Evolutionary conservation across 345 rosid genomes (phyloP), one percentile per base, ranked within the genome.

Genomic region (Clarkia xantiana): DNA sequence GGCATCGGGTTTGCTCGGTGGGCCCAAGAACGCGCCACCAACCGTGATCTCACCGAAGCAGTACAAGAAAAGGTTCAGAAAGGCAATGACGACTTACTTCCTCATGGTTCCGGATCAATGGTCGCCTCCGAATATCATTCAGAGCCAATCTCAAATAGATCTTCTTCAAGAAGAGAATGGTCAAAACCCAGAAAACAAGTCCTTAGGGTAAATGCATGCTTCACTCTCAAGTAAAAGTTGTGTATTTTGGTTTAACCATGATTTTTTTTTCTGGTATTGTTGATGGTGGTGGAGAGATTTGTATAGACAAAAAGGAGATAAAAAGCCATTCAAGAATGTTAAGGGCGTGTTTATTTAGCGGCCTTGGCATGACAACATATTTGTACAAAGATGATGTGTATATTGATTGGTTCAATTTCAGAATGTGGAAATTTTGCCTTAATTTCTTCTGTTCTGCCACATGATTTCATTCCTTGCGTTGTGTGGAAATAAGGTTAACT

Each of bases 91-190:
- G 34, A 74, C 95, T 14, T 87, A 87, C 68, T 93, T 84, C 58
- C 73, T 87, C 60, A 82, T 87, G 99, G 80, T 87, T 53, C 96
- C 99, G 11, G 95, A 93, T 74, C 94, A 87, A 40, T 87, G 95
- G 96, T 82, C 87, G 29, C 87, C 98, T 36, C 75, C 82, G 22
- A 36, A 57, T 41, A 72, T 62, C 10, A 42, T 69, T 52, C 68
- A 79, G 2, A 70, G 65, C 59, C 71, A 54, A 69, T 75, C 83
- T 14, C 81, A 67, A 54, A 60, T 90, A 6, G 95, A 81, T 62
- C 55, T 72, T n/a, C n/a, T 29, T 18, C 67, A 51, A 12, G 91
- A 86, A 57, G 94, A 83, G 53, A 14, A 2, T 38, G 18, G 38
- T 18, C 52, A 49, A 23, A 22, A 29, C 36, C 7, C 36, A 29